Evolutionary conservation across 2,329 filamentous ascomycete genomes (phyloP).

Genomic region (Neofusicoccum ribis): DNA sequence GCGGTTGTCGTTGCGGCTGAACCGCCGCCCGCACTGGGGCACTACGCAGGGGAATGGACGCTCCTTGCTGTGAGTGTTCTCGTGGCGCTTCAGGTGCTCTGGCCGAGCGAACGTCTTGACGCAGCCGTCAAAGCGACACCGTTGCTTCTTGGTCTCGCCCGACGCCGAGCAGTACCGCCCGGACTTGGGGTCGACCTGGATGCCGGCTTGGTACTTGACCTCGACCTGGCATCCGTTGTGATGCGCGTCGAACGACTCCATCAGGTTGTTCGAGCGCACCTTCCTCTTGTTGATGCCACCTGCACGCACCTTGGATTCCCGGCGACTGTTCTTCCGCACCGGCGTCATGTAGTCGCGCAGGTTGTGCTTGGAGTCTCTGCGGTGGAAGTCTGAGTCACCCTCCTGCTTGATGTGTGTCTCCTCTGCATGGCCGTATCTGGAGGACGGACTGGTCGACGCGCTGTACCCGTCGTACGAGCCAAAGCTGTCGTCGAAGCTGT

Average conservation of each 20-base stretch:
- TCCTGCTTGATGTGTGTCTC: constrained; percentile 26
- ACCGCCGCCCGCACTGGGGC: constrained; percentile 28
- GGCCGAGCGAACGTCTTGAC: constrained; percentile 27
- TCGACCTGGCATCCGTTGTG: constrained; percentile 17
- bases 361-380: constrained; percentile 22
- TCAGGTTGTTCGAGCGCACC: constrained; percentile 15
- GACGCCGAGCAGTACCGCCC: constrained; percentile 15
- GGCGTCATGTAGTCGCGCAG: constrained; percentile 28
- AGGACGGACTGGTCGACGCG: constrained; percentile 22
- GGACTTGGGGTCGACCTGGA: constrained; percentile 19
- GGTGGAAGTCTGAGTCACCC: constrained; percentile 26
- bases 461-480: constrained; percentile 18
- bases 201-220: constrained; percentile 22
- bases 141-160: constrained; percentile 21
- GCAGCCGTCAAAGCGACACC: constrained; percentile 20
- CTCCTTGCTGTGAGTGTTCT: constrained; percentile 28
- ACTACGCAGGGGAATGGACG: constrained; percentile 27
- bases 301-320: constrained; percentile 11
- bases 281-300: constrained; percentile 12
- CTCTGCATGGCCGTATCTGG: constrained; percentile 24
- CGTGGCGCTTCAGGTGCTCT: constrained; percentile 35
- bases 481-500: constrained; percentile 20
- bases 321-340: constrained; percentile 10
- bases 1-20: constrained; percentile 38
- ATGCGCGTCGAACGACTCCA: constrained; percentile 16